Evolutionary conservation across 768 basidiomycete species (phyloP), one percentile per base, ranked within the genome.

Genomic region (Tulasnella sp.): DNA sequence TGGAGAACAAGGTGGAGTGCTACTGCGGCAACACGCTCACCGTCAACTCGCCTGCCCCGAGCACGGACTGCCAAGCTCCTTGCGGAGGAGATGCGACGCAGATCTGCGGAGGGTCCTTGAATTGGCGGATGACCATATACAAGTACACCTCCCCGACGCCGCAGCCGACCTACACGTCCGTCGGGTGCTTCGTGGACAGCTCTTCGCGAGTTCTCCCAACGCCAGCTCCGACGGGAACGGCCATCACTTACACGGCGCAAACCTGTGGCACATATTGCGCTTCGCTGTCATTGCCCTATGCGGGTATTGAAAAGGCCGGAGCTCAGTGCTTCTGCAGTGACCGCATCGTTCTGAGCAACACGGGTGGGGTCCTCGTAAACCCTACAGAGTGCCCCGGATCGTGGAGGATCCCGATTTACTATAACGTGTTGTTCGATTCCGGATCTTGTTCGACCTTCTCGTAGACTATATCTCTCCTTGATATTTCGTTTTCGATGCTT

Each of bases 31-130:
- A 75, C 57, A 35, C 73, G 4, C 35, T 79, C 5, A 57, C 18
- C 11, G 42, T 29, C 29, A 46, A 35, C 18, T 29, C 46, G 39
- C 39, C 51, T 20, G 51, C 46, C 16, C 18, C 78, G 35, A 29
- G 48, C 57, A 42, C 46, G 18, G 61, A 77, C 18, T 80, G 79
- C 57, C 46, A 10, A 35, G 73, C 73, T 23, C n/a, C 79, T 5
- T 80, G 79, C 69, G 55, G 78, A 16, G 79, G 79, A 16, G 69
- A 78, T 57, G 39, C 79, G 18, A 61, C 61, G 2, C 48, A 79
- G 74, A 80, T 67, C n/a, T 80, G 79, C 51, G 79, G 79, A 74
- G 78, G 78, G n/a, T 18, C 55, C 2, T 35, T 35, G 55, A 32
- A 55, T 55, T 69, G 42, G 32, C 29, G 74, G 55, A 29, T 80